phyloP scores from a whole-genome alignment of 2,329 filamentous ascomycete genomes.

The Alternaria panax region DNA sequence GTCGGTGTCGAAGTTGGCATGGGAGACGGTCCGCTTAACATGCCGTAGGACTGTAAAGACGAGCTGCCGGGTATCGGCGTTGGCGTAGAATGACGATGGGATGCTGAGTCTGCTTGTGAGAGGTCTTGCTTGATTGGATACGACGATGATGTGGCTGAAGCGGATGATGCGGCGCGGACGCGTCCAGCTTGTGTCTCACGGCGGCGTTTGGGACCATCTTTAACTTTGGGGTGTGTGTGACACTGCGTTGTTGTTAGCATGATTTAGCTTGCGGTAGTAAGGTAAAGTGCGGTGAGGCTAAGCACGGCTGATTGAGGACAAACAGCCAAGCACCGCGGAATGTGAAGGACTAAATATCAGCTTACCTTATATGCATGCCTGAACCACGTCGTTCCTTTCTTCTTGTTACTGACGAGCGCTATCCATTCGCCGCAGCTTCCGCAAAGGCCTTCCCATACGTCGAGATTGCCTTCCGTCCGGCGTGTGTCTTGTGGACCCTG shows the following conservation, averaged over 20 bases:
- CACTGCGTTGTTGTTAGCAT: conserved; percentile 45
- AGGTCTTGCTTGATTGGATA: conserved; percentile 44
- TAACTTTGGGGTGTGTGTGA: conserved; percentile 54
- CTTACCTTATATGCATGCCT: conserved; percentile 83
- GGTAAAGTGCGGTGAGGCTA: not conserved
- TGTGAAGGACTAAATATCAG: conserved; percentile 16
- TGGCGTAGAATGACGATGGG: conserved; percentile 43
- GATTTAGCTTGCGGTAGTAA: conserved; percentile 19
- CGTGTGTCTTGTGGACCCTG: conserved; percentile 77
- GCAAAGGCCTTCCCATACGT: conserved; percentile 82
- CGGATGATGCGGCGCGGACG: conserved; percentile 46
- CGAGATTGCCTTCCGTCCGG: conserved; percentile 79
- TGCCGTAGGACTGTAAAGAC: conserved; percentile 35
- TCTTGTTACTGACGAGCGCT: conserved; percentile 82
- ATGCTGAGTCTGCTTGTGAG: conserved; percentile 27
- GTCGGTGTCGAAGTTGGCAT: conserved; percentile 31
- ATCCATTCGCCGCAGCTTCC: conserved; percentile 83
- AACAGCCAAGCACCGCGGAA: conserved; percentile 15
- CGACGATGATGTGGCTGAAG: conserved; percentile 44
- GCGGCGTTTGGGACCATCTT: conserved; percentile 53
- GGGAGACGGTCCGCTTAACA: conserved; percentile 27
- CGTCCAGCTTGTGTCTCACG: conserved; percentile 51
- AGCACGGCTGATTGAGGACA: conserved; percentile 10
- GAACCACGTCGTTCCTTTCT: conserved; percentile 93
- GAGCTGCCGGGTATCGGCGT: conserved; percentile 34